Evolutionary conservation across 2,329 filamentous ascomycete genomes (phyloP), one percentile per base, ranked within the genome.

Genomic region (Microthyrium microscopicum): DNA sequence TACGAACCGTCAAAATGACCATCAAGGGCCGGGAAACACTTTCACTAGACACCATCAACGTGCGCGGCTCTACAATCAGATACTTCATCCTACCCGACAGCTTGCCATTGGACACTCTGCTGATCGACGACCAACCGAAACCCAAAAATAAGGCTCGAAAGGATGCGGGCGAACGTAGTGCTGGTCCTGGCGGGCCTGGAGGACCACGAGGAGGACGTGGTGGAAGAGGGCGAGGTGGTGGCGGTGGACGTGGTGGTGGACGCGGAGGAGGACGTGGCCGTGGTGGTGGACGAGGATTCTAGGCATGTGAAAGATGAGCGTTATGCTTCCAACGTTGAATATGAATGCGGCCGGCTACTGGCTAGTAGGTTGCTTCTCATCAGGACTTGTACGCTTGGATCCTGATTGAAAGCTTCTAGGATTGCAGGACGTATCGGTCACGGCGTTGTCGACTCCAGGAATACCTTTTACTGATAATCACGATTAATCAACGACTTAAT

Each of bases 121-220:
- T 98, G 41, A 84, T 98, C 46, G 89, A 98, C 55, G 89, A 98
- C 60, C 75, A 83, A 49, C 84, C 87, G 33, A 98, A 98, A 67
- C 87, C 89, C 40, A 95, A 95, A 78, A 98, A 98, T 64, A 98
- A 98, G 74, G 87, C 89, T 18, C 73, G 87, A 53, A 98, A 98
- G 68, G 89, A 95, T 62, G 61, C 67, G 20, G 70, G 72, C 38
- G 50, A 54, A 35, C 49, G 49, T 28, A n/a, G n/a, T n/a, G n/a
- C n/a, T n/a, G n/a, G n/a, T n/a, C n/a, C n/a, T n/a, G 49, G 46
- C 15, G 46, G 39, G 9, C 63, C 75, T 30, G 68, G 70, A 28
- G 62, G 53, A 19, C 53, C 55, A 22, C 54, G 64, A 27, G 66
- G 66, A 28, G 64, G 64, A 7, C 57, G 59, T 19, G 56, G 61